Conservation (phyloP, 148 eudicot species). For the Amaranthus palmeri region DNA sequence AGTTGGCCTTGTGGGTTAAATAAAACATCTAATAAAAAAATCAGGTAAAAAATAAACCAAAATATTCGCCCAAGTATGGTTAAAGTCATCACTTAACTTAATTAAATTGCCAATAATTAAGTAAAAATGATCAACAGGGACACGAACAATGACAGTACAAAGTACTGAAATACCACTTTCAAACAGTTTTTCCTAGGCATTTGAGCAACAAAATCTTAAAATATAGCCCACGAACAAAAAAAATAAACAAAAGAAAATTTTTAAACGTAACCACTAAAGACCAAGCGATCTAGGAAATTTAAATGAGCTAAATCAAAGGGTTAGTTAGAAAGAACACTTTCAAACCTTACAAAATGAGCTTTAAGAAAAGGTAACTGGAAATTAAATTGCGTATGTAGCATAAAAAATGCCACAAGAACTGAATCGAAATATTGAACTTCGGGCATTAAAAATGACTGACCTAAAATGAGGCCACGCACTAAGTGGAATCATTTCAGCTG, state of each 20-base stretch:
- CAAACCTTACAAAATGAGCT: constrained; percentile 28
- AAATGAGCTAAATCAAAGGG: constrained; percentile 12
- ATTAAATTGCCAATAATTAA: no score
- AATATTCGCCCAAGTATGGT: no score
- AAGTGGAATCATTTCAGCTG: constrained; percentile 97
- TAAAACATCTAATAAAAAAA: no score
- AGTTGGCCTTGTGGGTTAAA: no score
- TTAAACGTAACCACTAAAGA: not conserved
- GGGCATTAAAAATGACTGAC: constrained; percentile 79
- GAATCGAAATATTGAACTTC: constrained; percentile 32
- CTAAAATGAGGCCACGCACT: constrained; percentile 93
- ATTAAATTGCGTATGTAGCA: constrained; percentile 47
- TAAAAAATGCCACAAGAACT: constrained; percentile 52
- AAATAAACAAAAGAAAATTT: constrained; percentile 11
- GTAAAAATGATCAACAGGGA: no score
- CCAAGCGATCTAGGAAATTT: constrained; percentile 15
- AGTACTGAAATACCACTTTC: not conserved
- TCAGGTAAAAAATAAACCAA: no score
- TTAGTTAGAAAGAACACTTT: constrained; percentile 19
- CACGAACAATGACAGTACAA: not conserved
- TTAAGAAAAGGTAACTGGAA: constrained; percentile 35
- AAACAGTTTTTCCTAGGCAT: not conserved
- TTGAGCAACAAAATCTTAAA: not conserved
- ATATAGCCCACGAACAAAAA: not conserved
- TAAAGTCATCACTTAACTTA: no score